Evolutionary conservation across 768 basidiomycete genomes (phyloP), one percentile per base, ranked within the genome.

Genomic region (Agaricus sinodeliciosus): DNA sequence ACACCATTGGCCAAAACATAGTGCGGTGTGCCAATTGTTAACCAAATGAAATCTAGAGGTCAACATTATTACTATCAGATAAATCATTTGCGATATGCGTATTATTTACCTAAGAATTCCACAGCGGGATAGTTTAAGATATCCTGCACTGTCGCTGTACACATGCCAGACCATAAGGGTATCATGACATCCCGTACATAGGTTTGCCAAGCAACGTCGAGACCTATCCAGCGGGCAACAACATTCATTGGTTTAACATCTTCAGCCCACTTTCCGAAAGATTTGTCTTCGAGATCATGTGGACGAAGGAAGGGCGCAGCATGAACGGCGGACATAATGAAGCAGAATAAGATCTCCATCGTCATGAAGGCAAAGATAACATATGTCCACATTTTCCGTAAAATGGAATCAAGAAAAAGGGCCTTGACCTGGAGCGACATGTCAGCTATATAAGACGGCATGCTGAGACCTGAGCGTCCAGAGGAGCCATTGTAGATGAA

Each of bases 161-260:
- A 85, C 3, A 90, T 80, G 0, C 84, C 85, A 18, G 85, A 85
- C 61, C 87, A 86, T 35, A 90, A 62, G 0, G 86, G 85, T 0
- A 82, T 59, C 41, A 90, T 62, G 0, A 88, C 69, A 18, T 71
- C 70, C 4, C 72, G 64, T 11, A 78, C 69, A 63, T 87, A 87
- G 9, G 67, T 65, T 12, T 56, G 58, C 81, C 84, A 86, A 0
- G 69, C 62, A 9, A 57, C 48, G 56, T 87, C 84, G 49, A 81
- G 60, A 4, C 78, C 77, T 3, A 70, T 59, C 58, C 65, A 68
- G 49, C 67, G 68, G 4, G 74, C 70, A 0, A 83, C 11, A 9
- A 63, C 43, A 27, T 70, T 67, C 3, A 48, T 68, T 3, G 82
- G 81, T 5, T 71, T 67, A 1, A 71, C 72, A 12, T 63, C 58